phyloP scores from a whole-genome alignment of 805 yeast species.

The Cyberlindnera galapagoensis region DNA sequence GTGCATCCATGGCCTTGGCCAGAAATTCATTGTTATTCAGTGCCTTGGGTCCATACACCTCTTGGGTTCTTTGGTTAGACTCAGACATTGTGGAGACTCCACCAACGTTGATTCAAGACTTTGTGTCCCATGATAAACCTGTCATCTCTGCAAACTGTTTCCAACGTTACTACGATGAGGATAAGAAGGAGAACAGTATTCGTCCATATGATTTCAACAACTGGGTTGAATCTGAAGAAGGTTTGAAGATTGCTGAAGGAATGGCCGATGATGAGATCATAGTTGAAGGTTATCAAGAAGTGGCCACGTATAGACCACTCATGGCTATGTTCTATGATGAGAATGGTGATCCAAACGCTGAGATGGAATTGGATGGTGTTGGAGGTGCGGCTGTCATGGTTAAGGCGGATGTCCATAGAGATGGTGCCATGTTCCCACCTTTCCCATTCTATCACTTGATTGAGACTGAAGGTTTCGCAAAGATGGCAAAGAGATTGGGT shows the following conservation, averaged over 20 bases:
- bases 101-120: slow-evolving; percentile 72
- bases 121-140: slow-evolving; percentile 79
- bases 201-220: slow-evolving; percentile 95
- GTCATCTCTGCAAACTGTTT: slow-evolving; percentile 89
- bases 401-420: slow-evolving; percentile 96
- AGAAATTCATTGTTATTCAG: slow-evolving; percentile 88
- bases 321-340: slow-evolving; percentile 86
- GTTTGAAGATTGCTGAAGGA: slow-evolving; percentile 61
- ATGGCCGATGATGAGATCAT: slow-evolving; percentile 86
- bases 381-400: slow-evolving; percentile 97
- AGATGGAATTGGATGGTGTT: slow-evolving; percentile 90
- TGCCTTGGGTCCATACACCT: slow-evolving; percentile 79
- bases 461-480: slow-evolving; percentile 98
- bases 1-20: slow-evolving; percentile 89
- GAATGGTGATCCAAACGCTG: slow-evolving; percentile 53
- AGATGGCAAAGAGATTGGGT: slow-evolving; percentile 92
- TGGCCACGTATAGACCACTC: slow-evolving; percentile 89
- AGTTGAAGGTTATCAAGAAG: slow-evolving; percentile 89
- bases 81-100: slow-evolving; percentile 93
- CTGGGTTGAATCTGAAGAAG: slow-evolving; percentile 87
- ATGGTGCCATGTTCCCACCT: slow-evolving; percentile 99
- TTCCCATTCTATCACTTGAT: slow-evolving; percentile 96
- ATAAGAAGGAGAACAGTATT: slow-evolving; percentile 47
- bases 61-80: slow-evolving; percentile 97
- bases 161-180: slow-evolving; percentile 67